phyloP scores from a whole-genome alignment of 345 rosid genomes.

The Populus pruinosa region DNA sequence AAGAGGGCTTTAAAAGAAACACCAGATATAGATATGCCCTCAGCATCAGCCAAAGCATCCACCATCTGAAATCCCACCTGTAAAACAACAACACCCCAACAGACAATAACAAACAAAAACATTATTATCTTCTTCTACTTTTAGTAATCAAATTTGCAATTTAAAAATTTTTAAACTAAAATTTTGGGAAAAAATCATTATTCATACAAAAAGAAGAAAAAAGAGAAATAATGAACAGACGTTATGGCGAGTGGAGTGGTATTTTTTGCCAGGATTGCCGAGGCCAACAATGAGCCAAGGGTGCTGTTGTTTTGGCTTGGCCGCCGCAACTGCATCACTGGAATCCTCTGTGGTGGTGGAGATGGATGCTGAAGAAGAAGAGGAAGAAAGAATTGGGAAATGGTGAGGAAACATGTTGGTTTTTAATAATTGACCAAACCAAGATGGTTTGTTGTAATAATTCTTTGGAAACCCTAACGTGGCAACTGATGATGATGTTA shows the following conservation, averaged over 20 bases:
- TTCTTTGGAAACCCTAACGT: too few relatives aligned
- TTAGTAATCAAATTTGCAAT: not conserved
- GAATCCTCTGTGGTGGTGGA: constrained; percentile 11
- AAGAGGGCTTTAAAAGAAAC: constrained; percentile 65
- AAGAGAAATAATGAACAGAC: constrained; percentile 22
- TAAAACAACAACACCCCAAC: not conserved
- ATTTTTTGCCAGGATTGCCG: constrained; percentile 84
- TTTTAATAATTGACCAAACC: too few relatives aligned
- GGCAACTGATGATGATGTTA: not conserved
- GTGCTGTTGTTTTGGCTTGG: constrained; percentile 39
- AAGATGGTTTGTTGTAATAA: too few relatives aligned
- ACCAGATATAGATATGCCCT: constrained; percentile 67
- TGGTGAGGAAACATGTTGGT: constrained; percentile 3
- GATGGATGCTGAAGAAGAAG: constrained; percentile 26
- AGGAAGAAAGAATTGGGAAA: constrained; percentile 15
- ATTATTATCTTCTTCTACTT: not conserved
- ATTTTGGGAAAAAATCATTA: not conserved
- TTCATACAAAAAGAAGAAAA: not conserved
- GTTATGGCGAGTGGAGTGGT: constrained; percentile 77
- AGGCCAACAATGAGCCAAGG: constrained; percentile 93
- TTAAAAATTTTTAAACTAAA: not conserved
- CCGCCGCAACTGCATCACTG: constrained; percentile 8
- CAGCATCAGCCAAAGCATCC: constrained; percentile 81
- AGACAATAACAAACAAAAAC: not conserved
- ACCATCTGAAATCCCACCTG: constrained; percentile 93